phyloP scores from a whole-genome alignment of 2,329 filamentous ascomycete species.

The Ascochyta rabiei region DNA sequence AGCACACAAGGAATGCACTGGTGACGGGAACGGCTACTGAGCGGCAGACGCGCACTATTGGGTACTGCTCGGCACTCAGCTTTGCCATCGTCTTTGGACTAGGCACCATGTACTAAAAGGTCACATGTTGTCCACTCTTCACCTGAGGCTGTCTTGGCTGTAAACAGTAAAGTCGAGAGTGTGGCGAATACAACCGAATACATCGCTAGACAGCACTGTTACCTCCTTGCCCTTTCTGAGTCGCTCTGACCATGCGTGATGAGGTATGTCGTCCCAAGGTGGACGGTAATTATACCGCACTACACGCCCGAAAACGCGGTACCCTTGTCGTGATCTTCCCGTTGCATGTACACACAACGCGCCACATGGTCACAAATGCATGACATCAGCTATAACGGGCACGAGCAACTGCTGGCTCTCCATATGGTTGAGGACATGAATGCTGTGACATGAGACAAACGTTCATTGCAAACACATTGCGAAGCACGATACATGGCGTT shows the following conservation, averaged over 20 bases:
- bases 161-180: not conserved
- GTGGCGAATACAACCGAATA: not conserved
- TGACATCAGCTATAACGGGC: not conserved
- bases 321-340: constrained; percentile 8
- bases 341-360: constrained; percentile 4
- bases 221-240: not conserved
- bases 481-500: not conserved
- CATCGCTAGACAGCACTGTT: not conserved
- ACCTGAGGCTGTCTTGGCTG: not conserved
- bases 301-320: not conserved
- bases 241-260: constrained; percentile 1
- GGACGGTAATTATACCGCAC: not conserved
- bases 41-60: not conserved
- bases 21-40: constrained; percentile 4
- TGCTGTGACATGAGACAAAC: not conserved
- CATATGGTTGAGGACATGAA: not conserved
- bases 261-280: not conserved
- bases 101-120: not conserved
- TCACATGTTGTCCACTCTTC: constrained; percentile 1
- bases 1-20: constrained; percentile 8
- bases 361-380: constrained; percentile 2
- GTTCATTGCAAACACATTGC: no score
- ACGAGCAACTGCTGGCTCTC: not conserved
- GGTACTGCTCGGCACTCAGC: not conserved
- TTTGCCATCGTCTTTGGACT: constrained; percentile 7